These are phyloP conservation scores for Dipteronia sinensis DNA, from an alignment of 345 rosid species.

Conservation along the genomic window DNA sequence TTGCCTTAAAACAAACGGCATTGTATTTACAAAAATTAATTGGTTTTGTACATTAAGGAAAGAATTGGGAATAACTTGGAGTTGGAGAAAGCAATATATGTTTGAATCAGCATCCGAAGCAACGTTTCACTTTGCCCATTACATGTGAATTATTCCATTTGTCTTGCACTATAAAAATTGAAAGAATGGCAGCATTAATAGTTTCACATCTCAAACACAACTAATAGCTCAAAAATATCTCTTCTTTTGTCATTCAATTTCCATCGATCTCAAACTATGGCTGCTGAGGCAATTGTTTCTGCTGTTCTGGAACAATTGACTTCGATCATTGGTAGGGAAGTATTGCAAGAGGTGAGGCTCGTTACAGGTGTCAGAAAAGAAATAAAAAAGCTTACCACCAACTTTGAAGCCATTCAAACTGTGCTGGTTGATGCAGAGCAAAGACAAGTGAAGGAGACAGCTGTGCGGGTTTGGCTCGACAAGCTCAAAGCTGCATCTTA, in stretches of 20 bases:
- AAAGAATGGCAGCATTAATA: too few species aligned
- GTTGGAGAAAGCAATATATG: too few species aligned
- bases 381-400: background rate
- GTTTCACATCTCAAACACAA: too few species aligned
- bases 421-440: constrained; percentile 6
- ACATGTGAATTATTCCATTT: too few species aligned
- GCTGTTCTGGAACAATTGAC: background rate
- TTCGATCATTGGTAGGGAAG: background rate
- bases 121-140: too few species aligned
- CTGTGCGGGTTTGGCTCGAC: background rate
- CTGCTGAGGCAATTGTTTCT: background rate
- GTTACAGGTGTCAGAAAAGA: background rate
- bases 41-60: too few species aligned
- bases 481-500: constrained; percentile 4
- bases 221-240: too few species aligned
- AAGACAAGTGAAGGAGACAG: background rate
- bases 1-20: too few species aligned
- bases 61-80: too few species aligned
- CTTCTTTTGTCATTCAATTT: background rate
- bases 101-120: too few species aligned
- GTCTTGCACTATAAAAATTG: too few species aligned
- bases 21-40: too few species aligned
- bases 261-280: background rate
- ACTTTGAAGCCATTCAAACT: background rate
- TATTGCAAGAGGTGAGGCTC: background rate